Percentiles rank a stretch among this genome's conserved stretches.
Conservation (phyloP, 1,284 basidiomycete genomes). For the Amylostereum areolatum region DNA sequence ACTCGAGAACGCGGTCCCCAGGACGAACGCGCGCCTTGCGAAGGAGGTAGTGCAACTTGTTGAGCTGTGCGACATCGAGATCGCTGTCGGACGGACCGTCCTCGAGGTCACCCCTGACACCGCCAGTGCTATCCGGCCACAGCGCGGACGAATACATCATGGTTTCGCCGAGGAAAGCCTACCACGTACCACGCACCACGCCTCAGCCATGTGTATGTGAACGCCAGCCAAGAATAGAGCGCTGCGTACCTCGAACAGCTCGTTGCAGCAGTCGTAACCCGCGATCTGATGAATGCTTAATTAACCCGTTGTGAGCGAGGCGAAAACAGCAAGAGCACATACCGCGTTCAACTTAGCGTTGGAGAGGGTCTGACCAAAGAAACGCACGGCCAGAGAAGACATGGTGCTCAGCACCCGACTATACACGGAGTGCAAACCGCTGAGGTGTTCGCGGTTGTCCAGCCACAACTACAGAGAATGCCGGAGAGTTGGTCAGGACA, state of each 20-base stretch:
- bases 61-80: slow-evolving; percentile 62
- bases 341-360: slow-evolving; percentile 11
- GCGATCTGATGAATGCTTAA: slow-evolving; percentile 16
- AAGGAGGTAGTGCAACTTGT: slow-evolving; percentile 56
- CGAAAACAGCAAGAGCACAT: background rate
- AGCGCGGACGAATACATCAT: slow-evolving; percentile 84
- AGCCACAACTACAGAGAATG: slow-evolving; percentile 51
- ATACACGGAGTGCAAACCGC: slow-evolving; percentile 13
- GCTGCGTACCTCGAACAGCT: slow-evolving; percentile 30
- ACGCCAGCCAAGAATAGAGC: background rate
- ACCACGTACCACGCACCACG: slow-evolving; percentile 23
- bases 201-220: background rate
- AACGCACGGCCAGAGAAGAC: slow-evolving; percentile 9
- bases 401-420: slow-evolving; percentile 15
- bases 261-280: slow-evolving; percentile 28
- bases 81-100: slow-evolving; percentile 5
- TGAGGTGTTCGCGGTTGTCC: slow-evolving; percentile 39
- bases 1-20: slow-evolving; percentile 69
- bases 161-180: slow-evolving; percentile 65
- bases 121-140: slow-evolving; percentile 37
- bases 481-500: background rate
- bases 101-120: slow-evolving; percentile 53
- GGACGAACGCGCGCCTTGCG: slow-evolving; percentile 46
- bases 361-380: slow-evolving; percentile 18
- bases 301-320: background rate